Evolutionary conservation across 192 early-diverging fungal genomes (phyloP).

Genomic region (Gonapodya sp.): DNA sequence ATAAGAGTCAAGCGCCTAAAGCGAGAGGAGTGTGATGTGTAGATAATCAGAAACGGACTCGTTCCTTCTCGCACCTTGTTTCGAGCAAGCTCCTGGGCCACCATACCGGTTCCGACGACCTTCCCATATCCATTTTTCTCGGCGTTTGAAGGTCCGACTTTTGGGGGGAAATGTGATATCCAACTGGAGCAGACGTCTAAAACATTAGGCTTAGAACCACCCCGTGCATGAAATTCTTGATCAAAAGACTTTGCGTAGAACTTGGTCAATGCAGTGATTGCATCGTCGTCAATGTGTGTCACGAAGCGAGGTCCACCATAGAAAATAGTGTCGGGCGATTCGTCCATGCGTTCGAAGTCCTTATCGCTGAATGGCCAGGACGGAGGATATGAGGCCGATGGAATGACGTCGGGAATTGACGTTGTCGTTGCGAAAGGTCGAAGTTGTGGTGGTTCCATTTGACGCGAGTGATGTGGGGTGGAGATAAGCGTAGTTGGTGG

Average conservation of each 20-base stretch:
- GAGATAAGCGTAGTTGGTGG: not conserved
- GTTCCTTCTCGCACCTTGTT: not conserved
- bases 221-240: not conserved
- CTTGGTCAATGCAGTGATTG: not conserved
- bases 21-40: not conserved
- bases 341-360: conserved; percentile 10
- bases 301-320: conserved; percentile 4
- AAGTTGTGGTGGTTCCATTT: not conserved
- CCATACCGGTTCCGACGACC: not conserved
- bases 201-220: not conserved
- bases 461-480: not conserved
- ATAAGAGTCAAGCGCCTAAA: not conserved
- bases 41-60: not conserved
- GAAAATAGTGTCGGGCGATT: not conserved
- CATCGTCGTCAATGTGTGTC: conserved; percentile 8
- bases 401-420: not conserved
- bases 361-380: not conserved
- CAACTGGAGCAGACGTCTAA: conserved; percentile 3
- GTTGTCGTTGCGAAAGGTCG: not conserved
- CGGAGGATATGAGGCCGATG: conserved; percentile 1
- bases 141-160: not conserved
- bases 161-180: conserved; percentile 7
- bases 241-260: not conserved
- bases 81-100: not conserved
- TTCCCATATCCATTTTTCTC: conserved; percentile 6